Base-by-base conservation (phyloP, 192 early-diverging fungal species). In the Ramicandelaber brevisporus region DNA sequence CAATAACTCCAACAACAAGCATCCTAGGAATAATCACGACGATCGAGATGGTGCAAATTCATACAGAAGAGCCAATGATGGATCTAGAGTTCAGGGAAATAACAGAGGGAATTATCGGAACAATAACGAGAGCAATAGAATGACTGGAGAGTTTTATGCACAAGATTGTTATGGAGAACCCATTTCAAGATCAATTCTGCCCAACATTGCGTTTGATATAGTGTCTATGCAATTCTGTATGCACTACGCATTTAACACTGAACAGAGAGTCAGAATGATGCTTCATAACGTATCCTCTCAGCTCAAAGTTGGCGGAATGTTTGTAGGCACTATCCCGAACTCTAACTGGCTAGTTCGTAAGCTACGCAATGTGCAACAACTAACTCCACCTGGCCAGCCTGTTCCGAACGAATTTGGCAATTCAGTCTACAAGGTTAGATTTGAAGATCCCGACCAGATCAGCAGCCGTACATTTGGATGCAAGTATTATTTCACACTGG, bases 291-390 rank as follows among this genome's bases (percentile, higher is more conserved):
- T 90, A 5, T 51, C 74, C 0, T 36, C 43, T 6, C 55, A 67
- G 7, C 48, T 99, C 40, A 49, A 48, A 3, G 35, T 53, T 7
- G 84, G 77, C 13, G 93, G 87, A 1, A 41, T 48, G 10, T 93
- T 93, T 39, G 64, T 95, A 32, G 84, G 82, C 31, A 95, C 89
- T 0, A 82, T 90, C 29, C 86, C 93, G 1, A 74, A 95, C 43
- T 69, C 78, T 31, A 70, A 86, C 40, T 78, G 74, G 68, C 57
- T 95, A 10, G 73, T 87, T n/a, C n/a, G 70, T 72, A 62, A 42
- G 55, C 27, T 27, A 37, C 6, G 9, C 8, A 21, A 18, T 9
- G 1, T 33, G 14, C 50, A 69, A 63, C 11, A 65, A 60, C 39
- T 64, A 70, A 34, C 37, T 46, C 14, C 53, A 36, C 36, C 30